A percentile compares a stretch with the other conserved stretches of the same genome.
Evolutionary conservation across 257 asterid species (phyloP).

Genomic region (Ilex aquifolium): DNA sequence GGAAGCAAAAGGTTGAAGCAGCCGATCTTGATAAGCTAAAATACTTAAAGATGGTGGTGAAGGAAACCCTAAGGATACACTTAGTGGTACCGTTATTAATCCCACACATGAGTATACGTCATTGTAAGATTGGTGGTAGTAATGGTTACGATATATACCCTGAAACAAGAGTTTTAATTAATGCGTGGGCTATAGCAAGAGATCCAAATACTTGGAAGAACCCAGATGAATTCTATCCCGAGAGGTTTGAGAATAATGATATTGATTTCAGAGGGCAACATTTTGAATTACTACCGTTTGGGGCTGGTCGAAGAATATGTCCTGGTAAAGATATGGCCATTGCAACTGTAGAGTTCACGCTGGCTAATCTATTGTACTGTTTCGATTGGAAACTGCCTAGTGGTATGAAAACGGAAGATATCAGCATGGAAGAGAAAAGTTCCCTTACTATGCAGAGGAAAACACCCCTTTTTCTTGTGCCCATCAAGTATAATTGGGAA

Average conservation of each 20-base stretch:
- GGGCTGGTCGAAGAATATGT: conserved; percentile 23
- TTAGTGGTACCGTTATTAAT: conserved; percentile 10
- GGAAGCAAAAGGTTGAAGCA: conserved; percentile 6
- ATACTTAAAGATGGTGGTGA: conserved; percentile 21
- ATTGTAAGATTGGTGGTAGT: conserved; percentile 4
- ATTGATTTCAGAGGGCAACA: conserved; percentile 19
- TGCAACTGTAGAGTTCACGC: conserved; percentile 14
- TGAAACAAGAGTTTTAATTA: conserved; percentile 15
- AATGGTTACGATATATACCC: conserved; percentile 9
- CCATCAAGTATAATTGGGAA: not conserved
- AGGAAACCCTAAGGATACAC: conserved; percentile 37
- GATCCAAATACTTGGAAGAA: conserved; percentile 19
- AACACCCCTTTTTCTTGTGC: conserved; percentile 7
- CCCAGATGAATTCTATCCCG: conserved; percentile 18
- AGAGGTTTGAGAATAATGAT: conserved; percentile 10
- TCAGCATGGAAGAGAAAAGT: conserved; percentile 21
- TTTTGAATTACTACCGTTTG: conserved; percentile 26
- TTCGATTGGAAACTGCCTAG: conserved; percentile 21
- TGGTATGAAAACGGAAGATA: conserved; percentile 13
- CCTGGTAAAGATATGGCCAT: conserved; percentile 11
- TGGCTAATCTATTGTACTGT: conserved; percentile 21
- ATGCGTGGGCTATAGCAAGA: conserved; percentile 18
- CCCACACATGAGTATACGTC: conserved; percentile 13
- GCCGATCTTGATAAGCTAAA: conserved; percentile 12
- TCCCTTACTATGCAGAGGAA: conserved; percentile 16